Evolutionary conservation across 2,329 filamentous ascomycete species (phyloP).

Genomic region (Drechslera avenae): DNA sequence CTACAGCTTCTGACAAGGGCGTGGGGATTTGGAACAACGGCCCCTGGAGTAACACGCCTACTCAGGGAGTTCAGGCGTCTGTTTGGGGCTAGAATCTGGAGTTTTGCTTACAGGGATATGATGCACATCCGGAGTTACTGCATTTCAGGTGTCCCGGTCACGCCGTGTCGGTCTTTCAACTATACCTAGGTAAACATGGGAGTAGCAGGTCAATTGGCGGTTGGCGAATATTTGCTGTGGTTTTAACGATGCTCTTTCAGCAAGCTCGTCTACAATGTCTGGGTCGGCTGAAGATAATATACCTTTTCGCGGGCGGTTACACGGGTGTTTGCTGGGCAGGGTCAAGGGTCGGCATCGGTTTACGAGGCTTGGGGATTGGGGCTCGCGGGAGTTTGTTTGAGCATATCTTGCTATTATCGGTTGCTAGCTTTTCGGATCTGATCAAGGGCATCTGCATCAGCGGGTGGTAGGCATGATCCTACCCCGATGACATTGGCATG

Average conservation of each 20-base stretch:
- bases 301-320: slow-evolving; percentile 35
- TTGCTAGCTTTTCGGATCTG: slow-evolving; percentile 23
- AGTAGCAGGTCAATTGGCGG: slow-evolving; percentile 29
- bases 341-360: slow-evolving; percentile 30
- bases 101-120: slow-evolving; percentile 44
- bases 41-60: slow-evolving; percentile 76
- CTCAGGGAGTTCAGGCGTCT: slow-evolving; percentile 82
- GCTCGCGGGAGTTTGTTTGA: slow-evolving; percentile 33
- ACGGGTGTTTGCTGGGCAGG: slow-evolving; percentile 40
- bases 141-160: slow-evolving; percentile 52
- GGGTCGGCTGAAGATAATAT: slow-evolving; percentile 38
- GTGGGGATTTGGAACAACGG: slow-evolving; percentile 72
- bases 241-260: slow-evolving; percentile 33
- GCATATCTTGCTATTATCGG: slow-evolving; percentile 23
- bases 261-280: slow-evolving; percentile 41
- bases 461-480: slow-evolving; percentile 21
- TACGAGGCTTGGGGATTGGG: slow-evolving; percentile 19
- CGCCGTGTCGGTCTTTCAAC: slow-evolving; percentile 46
- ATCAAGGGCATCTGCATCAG: slow-evolving; percentile 23
- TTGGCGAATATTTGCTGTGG: slow-evolving; percentile 44
- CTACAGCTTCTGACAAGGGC: slow-evolving; percentile 52
- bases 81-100: slow-evolving; percentile 77
- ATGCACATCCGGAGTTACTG: slow-evolving; percentile 52
- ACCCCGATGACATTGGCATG: slow-evolving; percentile 28
- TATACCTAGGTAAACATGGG: slow-evolving; percentile 23